Evolutionary conservation across 805 yeast species (phyloP).

Genomic region (Saturnispora sekii): DNA sequence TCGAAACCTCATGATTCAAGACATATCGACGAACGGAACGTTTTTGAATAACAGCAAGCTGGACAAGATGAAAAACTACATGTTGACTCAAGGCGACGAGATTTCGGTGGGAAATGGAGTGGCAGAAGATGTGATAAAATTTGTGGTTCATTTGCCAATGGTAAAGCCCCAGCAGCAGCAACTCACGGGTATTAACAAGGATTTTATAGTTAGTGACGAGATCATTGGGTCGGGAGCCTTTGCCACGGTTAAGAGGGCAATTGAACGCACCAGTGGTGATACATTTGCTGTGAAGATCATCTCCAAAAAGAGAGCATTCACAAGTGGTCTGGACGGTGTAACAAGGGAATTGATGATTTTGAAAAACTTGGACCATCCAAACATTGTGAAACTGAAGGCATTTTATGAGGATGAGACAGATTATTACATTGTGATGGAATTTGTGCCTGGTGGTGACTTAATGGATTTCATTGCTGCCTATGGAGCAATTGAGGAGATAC

Average conservation of each 20-base stretch:
- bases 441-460: slow-evolving; percentile 91
- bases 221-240: slow-evolving; percentile 97
- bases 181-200: slow-evolving; percentile 22
- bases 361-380: slow-evolving; percentile 68
- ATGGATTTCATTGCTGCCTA: slow-evolving; percentile 95
- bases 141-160: slow-evolving; percentile 40
- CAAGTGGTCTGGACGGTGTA: slow-evolving; percentile 72
- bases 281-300: slow-evolving; percentile 89
- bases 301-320: slow-evolving; percentile 64
- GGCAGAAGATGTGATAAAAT: slow-evolving; percentile 50
- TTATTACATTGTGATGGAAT: slow-evolving; percentile 90
- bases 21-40: slow-evolving; percentile 88
- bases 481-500: slow-evolving; percentile 87
- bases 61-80: slow-evolving; percentile 68
- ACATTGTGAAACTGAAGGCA: slow-evolving; percentile 74
- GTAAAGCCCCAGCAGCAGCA: slow-evolving; percentile 3
- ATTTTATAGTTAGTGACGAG: slow-evolving; percentile 72
- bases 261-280: slow-evolving; percentile 76
- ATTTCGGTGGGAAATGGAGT: slow-evolving; percentile 86
- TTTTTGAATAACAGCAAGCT: slow-evolving; percentile 66
- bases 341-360: slow-evolving; percentile 79
- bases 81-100: slow-evolving; percentile 87
- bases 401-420: slow-evolving; percentile 75
- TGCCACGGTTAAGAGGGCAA: slow-evolving; percentile 88
- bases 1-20: slow-evolving; percentile 45